A percentile compares a stretch with the other conserved stretches of the same genome.
These are phyloP conservation scores for Didymella segeticola DNA, from an alignment of 2,329 filamentous ascomycete species.

Conservation along the genomic window DNA sequence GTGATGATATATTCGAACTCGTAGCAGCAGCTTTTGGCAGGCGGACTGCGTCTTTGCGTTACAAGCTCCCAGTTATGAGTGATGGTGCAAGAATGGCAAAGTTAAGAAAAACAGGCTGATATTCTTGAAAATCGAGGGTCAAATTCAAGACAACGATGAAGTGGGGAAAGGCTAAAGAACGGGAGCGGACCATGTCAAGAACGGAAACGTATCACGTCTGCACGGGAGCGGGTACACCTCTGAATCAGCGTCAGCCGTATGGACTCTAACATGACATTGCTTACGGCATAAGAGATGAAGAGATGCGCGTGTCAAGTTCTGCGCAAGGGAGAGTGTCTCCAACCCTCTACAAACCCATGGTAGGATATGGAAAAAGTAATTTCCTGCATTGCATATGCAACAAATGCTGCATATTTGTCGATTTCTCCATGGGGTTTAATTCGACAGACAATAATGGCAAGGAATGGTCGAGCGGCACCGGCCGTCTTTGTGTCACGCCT, in stretches of 20 bases:
- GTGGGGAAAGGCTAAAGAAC: background rate
- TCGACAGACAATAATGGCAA: background rate
- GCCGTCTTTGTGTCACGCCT: slow-evolving; percentile 1
- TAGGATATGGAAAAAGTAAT: background rate
- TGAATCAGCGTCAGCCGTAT: background rate
- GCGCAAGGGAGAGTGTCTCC: background rate
- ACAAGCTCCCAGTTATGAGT: too few species aligned
- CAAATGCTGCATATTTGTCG: background rate
- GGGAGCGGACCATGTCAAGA: too few species aligned
- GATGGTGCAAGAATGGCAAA: too few species aligned
- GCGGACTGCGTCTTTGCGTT: too few species aligned
- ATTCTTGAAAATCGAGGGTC: too few species aligned
- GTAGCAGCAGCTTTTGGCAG: too few species aligned
- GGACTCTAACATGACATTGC: background rate
- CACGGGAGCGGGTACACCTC: background rate
- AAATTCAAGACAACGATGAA: too few species aligned
- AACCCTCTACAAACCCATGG: background rate
- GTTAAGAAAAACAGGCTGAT: too few species aligned
- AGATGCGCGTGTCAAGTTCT: background rate
- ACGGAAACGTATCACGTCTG: background rate
- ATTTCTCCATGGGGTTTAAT: background rate
- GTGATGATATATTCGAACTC: too few species aligned
- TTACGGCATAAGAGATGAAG: too few species aligned
- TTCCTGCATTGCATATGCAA: background rate
- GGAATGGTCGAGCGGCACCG: background rate